These are phyloP conservation scores for Dipteronia sinensis DNA, from an alignment of 345 rosid species.

Conservation along the genomic window DNA sequence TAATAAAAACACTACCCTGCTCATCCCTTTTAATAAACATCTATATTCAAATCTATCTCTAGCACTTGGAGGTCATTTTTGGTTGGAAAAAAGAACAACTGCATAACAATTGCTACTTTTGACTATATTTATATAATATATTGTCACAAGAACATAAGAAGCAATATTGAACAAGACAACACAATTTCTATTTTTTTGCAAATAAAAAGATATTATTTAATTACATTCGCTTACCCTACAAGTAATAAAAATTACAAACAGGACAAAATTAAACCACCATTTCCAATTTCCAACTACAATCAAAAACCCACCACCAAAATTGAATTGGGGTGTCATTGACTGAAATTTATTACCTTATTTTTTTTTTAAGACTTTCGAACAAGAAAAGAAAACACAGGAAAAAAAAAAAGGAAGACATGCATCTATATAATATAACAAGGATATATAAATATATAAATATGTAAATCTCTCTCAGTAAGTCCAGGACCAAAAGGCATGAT, in stretches of 20 bases:
- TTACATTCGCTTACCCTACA: constrained; percentile 24
- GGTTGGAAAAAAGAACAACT: too few relatives aligned
- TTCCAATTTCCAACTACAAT: constrained; percentile 14
- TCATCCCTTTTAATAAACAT: too few relatives aligned
- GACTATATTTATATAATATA: too few relatives aligned
- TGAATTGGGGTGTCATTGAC: constrained; percentile 18
- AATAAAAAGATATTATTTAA: constrained; percentile 25
- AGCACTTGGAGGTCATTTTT: too few relatives aligned
- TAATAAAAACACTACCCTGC: too few relatives aligned
- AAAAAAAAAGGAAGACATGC: not conserved
- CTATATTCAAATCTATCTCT: too few relatives aligned
- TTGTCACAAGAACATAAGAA: too few relatives aligned
- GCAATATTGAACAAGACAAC: too few relatives aligned
- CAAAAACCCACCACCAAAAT: constrained; percentile 24
- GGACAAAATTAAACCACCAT: constrained; percentile 16
- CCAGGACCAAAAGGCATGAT: constrained; percentile 66
- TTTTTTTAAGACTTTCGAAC: constrained; percentile 12
- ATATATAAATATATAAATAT: not conserved
- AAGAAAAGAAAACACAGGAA: not conserved
- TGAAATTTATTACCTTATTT: constrained; percentile 25
- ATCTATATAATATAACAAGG: not conserved
- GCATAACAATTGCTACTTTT: too few relatives aligned
- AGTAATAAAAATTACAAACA: constrained; percentile 23
- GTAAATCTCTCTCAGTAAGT: constrained; percentile 30
- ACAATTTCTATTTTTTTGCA: too few relatives aligned